Evolutionary conservation across 2,329 filamentous ascomycete genomes (phyloP).

Genomic region (Penicillium sp.): DNA sequence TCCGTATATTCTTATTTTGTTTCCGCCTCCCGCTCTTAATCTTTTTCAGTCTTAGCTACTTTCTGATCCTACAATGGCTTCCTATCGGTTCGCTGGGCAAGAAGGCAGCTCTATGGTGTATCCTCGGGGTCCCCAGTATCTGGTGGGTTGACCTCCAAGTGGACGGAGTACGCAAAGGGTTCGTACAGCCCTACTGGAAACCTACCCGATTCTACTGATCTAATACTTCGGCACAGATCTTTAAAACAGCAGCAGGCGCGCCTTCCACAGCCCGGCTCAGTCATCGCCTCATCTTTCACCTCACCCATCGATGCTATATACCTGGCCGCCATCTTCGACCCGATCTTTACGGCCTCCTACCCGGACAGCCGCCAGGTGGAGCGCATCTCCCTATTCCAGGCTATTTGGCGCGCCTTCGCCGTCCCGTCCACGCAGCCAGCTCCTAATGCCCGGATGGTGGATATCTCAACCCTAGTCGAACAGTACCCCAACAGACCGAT

Average conservation of each 20-base stretch:
- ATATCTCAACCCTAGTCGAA: conserved; percentile 60
- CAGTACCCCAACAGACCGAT: conserved; percentile 71
- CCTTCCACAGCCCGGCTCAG: conserved; percentile 71
- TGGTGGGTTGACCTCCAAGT: conserved; percentile 99
- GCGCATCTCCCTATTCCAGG: conserved; percentile 70
- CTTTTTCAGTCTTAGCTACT: conserved; percentile 65
- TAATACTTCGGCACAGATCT: conserved; percentile 44
- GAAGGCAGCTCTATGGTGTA: conserved; percentile 81
- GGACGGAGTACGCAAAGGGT: conserved; percentile 91
- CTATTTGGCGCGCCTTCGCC: conserved; percentile 69
- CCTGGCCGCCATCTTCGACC: conserved; percentile 92
- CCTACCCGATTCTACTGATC: neutral
- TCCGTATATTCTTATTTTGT: conserved; percentile 70
- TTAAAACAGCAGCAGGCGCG: conserved; percentile 67
- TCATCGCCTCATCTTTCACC: conserved; percentile 88
- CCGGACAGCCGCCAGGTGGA: conserved; percentile 69
- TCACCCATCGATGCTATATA: conserved; percentile 92
- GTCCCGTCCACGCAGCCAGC: conserved; percentile 52
- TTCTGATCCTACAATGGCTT: conserved; percentile 76
- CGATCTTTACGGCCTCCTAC: conserved; percentile 85
- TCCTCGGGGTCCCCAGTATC: conserved; percentile 83
- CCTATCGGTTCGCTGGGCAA: conserved; percentile 66
- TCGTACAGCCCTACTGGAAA: conserved; percentile 23
- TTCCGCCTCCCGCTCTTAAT: conserved; percentile 76
- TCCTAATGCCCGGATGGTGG: conserved; percentile 52